Evolutionary conservation across 2,329 filamentous ascomycete genomes (phyloP).

Genomic region (Xylaria sp.): DNA sequence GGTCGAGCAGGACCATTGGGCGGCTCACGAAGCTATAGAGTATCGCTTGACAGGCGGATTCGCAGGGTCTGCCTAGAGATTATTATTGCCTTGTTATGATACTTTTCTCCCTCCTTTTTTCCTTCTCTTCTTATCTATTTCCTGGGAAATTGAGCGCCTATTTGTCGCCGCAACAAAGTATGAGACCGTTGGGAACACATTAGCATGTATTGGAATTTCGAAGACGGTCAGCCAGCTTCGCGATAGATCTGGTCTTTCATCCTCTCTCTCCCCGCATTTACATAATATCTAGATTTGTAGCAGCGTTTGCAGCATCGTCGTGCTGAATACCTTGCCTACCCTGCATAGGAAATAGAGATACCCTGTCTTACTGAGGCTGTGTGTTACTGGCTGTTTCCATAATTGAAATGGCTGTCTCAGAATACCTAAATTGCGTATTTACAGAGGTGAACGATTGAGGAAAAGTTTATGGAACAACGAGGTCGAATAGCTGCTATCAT

Average conservation of each 20-base stretch:
- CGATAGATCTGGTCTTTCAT: background rate
- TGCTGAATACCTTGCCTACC: background rate
- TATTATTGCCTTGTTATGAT: background rate
- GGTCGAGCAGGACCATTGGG: constrained; percentile 44
- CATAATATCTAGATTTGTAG: background rate
- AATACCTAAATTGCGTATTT: background rate
- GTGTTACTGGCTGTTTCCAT: background rate
- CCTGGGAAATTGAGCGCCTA: background rate
- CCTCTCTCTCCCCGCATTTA: background rate
- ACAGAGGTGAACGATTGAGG: background rate
- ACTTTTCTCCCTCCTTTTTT: background rate
- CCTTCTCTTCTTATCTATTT: background rate
- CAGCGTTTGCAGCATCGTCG: background rate
- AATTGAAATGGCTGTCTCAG: background rate
- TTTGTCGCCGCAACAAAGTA: background rate
- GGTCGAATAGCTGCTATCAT: background rate
- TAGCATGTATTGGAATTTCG: background rate
- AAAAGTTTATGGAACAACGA: background rate
- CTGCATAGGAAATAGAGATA: background rate
- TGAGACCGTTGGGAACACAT: too few relatives aligned
- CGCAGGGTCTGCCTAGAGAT: background rate
- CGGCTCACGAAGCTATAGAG: constrained; percentile 44
- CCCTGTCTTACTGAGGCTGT: background rate
- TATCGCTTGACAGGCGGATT: constrained; percentile 11
- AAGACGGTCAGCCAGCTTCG: background rate